Evolutionary conservation across 441 rosid genomes (phyloP).

Genomic region (Arabidopsis hybrid): DNA sequence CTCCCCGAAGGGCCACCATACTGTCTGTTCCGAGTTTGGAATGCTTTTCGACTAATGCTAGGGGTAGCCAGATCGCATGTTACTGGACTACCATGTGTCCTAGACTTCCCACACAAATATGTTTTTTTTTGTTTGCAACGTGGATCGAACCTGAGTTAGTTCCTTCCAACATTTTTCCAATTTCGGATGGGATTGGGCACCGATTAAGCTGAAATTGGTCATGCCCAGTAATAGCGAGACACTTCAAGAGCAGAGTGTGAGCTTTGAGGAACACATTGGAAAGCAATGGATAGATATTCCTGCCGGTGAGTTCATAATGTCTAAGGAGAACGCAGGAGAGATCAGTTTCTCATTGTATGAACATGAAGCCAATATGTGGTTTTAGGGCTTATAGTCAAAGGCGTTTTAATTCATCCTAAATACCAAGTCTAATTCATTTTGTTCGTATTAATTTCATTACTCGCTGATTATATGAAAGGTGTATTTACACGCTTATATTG

Average conservation of each 20-base stretch:
- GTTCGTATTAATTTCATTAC: not conserved
- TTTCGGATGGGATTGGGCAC: conserved; percentile 11
- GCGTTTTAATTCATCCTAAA: conserved; percentile 54
- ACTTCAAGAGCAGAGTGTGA: conserved; percentile 43
- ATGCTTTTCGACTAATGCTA: no score
- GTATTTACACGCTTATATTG: not conserved
- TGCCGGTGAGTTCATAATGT: conserved; percentile 50
- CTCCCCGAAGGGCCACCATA: no score
- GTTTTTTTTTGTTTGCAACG: no score
- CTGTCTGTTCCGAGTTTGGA: no score
- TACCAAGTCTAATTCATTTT: not conserved
- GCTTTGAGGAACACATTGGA: conserved; percentile 44
- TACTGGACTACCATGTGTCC: no score
- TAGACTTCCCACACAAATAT: no score
- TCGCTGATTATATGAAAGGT: not conserved
- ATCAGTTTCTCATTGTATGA: conserved; percentile 56
- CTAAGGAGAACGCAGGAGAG: conserved; percentile 46
- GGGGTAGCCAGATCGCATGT: no score
- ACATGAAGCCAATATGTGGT: conserved; percentile 50
- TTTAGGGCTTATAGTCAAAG: conserved; percentile 65
- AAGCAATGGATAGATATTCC: conserved; percentile 60
- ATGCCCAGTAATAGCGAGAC: conserved; percentile 52
- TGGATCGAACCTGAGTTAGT: no score
- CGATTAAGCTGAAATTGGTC: conserved; percentile 41
- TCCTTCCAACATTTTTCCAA: no score